Base-by-base conservation (phyloP, 2,329 filamentous ascomycete species). In the Dothideomycetes sp. region DNA sequence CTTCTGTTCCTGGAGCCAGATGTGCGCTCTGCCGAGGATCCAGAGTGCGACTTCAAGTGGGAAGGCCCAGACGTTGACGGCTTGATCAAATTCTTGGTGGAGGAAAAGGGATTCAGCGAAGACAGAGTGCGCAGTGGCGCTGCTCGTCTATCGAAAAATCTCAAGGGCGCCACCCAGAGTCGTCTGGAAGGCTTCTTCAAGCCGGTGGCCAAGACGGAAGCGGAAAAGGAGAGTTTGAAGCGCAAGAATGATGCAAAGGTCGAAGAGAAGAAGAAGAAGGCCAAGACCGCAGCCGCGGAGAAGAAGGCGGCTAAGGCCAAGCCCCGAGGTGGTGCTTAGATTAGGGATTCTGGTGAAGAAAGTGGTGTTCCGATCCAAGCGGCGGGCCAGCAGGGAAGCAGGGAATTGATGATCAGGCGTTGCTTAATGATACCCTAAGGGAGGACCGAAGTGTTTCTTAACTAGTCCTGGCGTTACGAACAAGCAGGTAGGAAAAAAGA, bases 171-270 rank as follows among this genome's bases (percentile, higher is more conserved):
- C 19, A 91, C 96, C 61, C 91, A 98, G 65, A 81, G 84, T 19
- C 75, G 91, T 16, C 68, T 98, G 2, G 89, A 96, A 57, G 91
- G 91, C 0, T 98, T 98, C 68, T 98, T 98, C 73, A 95, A 94
- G 68, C 79, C 85, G 1, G 65, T 94, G 12, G 83, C 86, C 45
- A 93, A 89, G 69, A 86, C 88, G 0, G 84, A 88, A 0, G 82
- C 80, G 47, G 80, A 98, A 65, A 84, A 89, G 64, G 81, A 81
- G 39, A 79, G 64, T 31, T 67, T 93, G 55, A 98, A 98, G 74
- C 76, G 91, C 50, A 98, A 96, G 69, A 73, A 91, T 29, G 89
- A 96, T 38, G 84, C 88, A 65, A 93, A 93, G 68, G 71, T 85
- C 22, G 87, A 88, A 52, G 83, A 87, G 51, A 87, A 86, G 64